Percentiles rank a stretch among this genome's conserved stretches.
These are phyloP conservation scores for Marsdenia floribunda DNA, from an alignment of 257 asterid genomes.

Conservation along the genomic window DNA sequence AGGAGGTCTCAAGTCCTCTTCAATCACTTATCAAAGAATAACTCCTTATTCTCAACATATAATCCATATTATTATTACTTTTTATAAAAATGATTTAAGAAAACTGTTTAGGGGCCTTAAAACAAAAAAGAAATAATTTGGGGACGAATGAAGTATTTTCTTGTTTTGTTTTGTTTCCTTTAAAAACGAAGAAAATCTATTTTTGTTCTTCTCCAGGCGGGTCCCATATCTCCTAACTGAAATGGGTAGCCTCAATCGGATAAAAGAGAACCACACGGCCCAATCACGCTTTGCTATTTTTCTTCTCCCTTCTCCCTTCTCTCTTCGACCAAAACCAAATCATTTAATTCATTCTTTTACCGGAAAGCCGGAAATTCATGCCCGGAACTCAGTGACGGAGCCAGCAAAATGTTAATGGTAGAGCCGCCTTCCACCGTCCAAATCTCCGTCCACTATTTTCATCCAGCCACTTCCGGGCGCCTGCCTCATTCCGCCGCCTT, in stretches of 20 bases:
- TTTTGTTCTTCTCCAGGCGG: not conserved
- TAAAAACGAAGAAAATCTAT: not conserved
- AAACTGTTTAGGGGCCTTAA: not conserved
- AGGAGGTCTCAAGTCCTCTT: too few relatives aligned
- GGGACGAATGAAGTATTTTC: not conserved
- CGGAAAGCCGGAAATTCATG: not conserved
- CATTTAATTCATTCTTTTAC: not conserved
- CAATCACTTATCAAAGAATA: too few relatives aligned
- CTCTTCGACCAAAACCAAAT: not conserved
- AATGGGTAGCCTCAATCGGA: slow-evolving; percentile 19
- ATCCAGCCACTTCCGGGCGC: slow-evolving; percentile 35
- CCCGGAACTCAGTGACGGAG: not conserved
- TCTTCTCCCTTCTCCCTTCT: not conserved
- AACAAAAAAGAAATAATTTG: not conserved
- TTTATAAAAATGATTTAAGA: too few relatives aligned
- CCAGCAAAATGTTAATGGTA: slow-evolving; percentile 52
- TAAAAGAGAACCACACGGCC: slow-evolving; percentile 25
- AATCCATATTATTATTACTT: too few relatives aligned
- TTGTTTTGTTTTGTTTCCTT: not conserved
- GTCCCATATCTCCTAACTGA: not conserved
- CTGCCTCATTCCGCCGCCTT: slow-evolving; percentile 41
- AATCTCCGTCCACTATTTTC: slow-evolving; percentile 40
- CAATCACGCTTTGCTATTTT: slow-evolving; percentile 7
- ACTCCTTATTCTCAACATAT: too few relatives aligned
- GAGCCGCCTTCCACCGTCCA: slow-evolving; percentile 54